These are phyloP conservation scores for Primulina huaijiensis DNA, from an alignment of 257 asterid genomes.

Conservation along the genomic window DNA sequence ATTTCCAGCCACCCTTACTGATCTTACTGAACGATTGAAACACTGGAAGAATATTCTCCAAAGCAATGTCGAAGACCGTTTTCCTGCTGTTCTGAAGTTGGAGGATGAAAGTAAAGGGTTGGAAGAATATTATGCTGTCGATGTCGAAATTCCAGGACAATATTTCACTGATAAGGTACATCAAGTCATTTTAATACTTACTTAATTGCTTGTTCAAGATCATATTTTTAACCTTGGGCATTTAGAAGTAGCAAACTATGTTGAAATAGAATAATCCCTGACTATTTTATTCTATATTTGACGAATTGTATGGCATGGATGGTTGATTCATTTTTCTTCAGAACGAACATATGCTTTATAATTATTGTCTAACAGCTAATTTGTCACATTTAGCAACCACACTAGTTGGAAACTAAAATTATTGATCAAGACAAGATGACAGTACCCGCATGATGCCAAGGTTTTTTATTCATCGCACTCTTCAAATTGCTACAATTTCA, in stretches of 20 bases:
- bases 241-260: background rate
- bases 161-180: conserved; percentile 91
- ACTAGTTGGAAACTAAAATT: background rate
- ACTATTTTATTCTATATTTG: background rate
- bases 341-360: background rate
- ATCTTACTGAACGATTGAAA: conserved; percentile 85
- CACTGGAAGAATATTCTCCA: conserved; percentile 98
- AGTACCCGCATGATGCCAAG: background rate
- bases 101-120: conserved; percentile 99
- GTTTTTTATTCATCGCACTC: background rate
- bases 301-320: background rate
- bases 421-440: background rate
- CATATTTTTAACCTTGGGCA: too few relatives aligned
- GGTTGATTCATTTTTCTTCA: background rate
- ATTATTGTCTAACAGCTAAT: too few relatives aligned
- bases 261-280: too few relatives aligned
- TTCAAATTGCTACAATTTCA: background rate
- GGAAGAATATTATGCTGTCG: conserved; percentile 92
- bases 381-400: background rate
- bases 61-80: conserved; percentile 94
- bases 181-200: background rate
- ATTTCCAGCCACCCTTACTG: conserved; percentile 92
- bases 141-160: conserved; percentile 99
- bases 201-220: too few relatives aligned
- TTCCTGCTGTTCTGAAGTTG: conserved; percentile 92